Evolutionary conservation across 495 filamentous ascomycete species (phyloP).

Genomic region (Penicillium egyptiacum): DNA sequence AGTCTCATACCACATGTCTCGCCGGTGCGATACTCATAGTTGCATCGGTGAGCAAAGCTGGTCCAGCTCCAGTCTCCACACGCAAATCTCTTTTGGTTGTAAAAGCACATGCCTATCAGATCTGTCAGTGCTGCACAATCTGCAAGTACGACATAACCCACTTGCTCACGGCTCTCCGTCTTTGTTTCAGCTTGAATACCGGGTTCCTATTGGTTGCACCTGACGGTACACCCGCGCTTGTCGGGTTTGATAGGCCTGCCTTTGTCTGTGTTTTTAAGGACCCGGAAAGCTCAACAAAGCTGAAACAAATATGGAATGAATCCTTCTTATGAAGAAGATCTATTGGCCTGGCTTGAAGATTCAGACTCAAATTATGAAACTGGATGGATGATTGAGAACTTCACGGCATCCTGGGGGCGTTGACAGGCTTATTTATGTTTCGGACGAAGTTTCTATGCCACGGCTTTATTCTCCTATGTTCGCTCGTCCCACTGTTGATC

Average conservation of each 20-base stretch:
- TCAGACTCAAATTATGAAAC: conserved; percentile 39
- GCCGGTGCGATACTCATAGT: conserved; percentile 93
- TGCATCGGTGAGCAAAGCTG: conserved; percentile 90
- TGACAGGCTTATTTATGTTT: conserved; percentile 50
- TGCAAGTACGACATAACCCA: conserved; percentile 34
- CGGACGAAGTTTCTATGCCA: conserved; percentile 33
- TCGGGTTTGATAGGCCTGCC: conserved; percentile 41
- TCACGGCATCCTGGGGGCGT: conserved; percentile 31
- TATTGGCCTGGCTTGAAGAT: conserved; percentile 24
- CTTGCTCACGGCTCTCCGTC: conserved; percentile 32
- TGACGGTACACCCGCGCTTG: conserved; percentile 29
- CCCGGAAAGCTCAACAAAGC: conserved; percentile 18
- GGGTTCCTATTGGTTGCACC: conserved; percentile 37
- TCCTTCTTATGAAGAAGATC: conserved; percentile 24
- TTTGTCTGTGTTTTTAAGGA: conserved; percentile 22
- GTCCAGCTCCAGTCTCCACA: conserved; percentile 98
- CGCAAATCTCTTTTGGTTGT: conserved; percentile 55
- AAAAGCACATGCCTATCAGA: conserved; percentile 56
- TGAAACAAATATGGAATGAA: conserved; percentile 33
- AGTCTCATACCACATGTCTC: conserved; percentile 98
- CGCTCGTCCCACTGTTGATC: conserved; percentile 38
- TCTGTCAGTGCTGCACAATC: conserved; percentile 32
- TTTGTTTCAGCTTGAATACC: conserved; percentile 39
- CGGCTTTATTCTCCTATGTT: conserved; percentile 22
- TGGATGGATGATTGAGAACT: conserved; percentile 30